Evolutionary conservation across 1,284 basidiomycete species (phyloP), one percentile per base, ranked within the genome.

Genomic region (Ceratobasidium sp.): DNA sequence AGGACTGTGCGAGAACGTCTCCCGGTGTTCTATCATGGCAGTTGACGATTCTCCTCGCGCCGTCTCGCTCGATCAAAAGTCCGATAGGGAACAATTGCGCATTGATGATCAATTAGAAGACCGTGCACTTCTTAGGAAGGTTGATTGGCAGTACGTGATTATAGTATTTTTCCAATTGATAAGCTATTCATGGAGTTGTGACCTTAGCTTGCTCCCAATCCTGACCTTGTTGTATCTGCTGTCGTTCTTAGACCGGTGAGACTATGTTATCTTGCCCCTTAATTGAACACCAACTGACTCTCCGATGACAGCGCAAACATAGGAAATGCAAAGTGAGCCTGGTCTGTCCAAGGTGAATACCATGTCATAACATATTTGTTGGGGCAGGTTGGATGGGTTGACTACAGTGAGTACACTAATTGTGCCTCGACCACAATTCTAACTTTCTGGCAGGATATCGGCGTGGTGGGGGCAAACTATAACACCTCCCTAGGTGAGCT

Each of bases 231-330:
- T 93, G 19, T 92, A 90, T 80, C 85, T 92, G 15, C 81, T 92
- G 62, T 90, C 89, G 64, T 93, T 92, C 81, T 82, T 92, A 78
- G 91, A 93, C 80, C 84, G 90, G 87, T 89, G 64, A 56, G 79
- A 54, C n/a, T 11, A 41, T 41, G 36, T 41, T 11, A 41, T 5
- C 6, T 41, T 4, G 11, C 11, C 11, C 4, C 36, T 11, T 11
- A 11, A 41, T 41, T 41, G 11, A 41, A 4, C 36, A 41, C 6
- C 36, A 4, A 22, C 22, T 57, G 63, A n/a, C 71, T 44, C n/a
- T 31, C 59, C 47, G 51, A 45, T 9, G 63, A 36, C 66, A 88
- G 87, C 59, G 87, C 89, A 41, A 92, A 91, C 79, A 88, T 93
- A 76, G 90, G 89, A 48, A 91, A 91, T 81, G 90, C 90, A 29